Conservation (phyloP, 305 asterid species). For the Fraxinus sp. region DNA sequence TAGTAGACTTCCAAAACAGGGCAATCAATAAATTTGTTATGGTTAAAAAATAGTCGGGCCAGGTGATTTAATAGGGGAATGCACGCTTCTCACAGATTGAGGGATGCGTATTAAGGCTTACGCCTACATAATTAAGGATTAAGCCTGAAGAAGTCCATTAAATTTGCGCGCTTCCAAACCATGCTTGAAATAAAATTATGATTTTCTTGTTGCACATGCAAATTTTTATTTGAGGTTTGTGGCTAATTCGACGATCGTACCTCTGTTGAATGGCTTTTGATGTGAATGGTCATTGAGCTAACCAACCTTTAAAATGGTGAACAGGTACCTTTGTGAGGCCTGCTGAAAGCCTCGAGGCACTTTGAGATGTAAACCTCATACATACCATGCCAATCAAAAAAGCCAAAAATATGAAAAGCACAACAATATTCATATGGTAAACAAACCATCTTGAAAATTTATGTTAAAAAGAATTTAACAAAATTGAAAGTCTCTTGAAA, state of each 20-base stretch:
- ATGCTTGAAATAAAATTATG: not conserved
- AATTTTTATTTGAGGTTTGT: constrained; percentile 26
- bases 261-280: constrained; percentile 36
- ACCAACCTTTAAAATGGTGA: constrained; percentile 31
- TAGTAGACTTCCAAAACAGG: not conserved
- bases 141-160: not conserved
- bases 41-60: not conserved
- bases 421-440: not conserved
- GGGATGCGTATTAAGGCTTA: not conserved
- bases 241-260: constrained; percentile 56
- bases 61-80: not conserved
- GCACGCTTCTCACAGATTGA: not conserved
- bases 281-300: constrained; percentile 54
- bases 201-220: not conserved
- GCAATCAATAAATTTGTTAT: not conserved
- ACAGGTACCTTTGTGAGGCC: not conserved
- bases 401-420: not conserved
- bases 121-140: not conserved
- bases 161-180: not conserved
- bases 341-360: not conserved
- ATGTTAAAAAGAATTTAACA: not conserved
- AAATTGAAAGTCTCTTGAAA: not conserved
- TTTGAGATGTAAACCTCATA: not conserved
- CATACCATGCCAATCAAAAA: not conserved
- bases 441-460: not conserved